Evolutionary conservation across 495 filamentous ascomycete genomes (phyloP), one percentile per base, ranked within the genome.

Genomic region (Aspergillus carlsbadensis): DNA sequence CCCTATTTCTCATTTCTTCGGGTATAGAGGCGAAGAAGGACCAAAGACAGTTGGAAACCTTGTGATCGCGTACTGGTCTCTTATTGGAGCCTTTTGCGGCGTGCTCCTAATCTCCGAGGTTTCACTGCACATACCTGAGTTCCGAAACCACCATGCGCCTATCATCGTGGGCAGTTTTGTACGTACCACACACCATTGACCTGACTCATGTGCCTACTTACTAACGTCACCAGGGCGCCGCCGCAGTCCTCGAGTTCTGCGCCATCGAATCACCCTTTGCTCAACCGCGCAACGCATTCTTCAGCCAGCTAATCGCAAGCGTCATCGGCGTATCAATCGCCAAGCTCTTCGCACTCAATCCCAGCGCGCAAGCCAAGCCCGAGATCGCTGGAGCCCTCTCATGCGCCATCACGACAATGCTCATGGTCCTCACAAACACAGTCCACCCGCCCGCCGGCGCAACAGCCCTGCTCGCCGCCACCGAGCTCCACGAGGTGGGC

Each of bases 371-470:
- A 22, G 37, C 62, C 13, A 65, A 88, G 35, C 78, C 80, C 10
- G 90, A 86, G 79, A 65, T 96, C 0, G 87, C 81, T 0, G 89
- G 82, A 17, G 82, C 90, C 2, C 70, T 96, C 0, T 71, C 87
- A 15, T 91, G 88, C 52, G 89, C 84, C 1, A 64, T 81, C 21
- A 81, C 91, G 0, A 90, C 85, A 2, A 77, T 82, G 0, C 44
- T 84, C 47, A 97, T 96, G 92, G 76, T 80, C 0, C 57, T 91
- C 10, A 94, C 90, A 0, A 84, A 85, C 6, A 94, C 91, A 0
- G 78, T 92, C 2, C 88, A 97, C 64, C 92, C 92, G 6, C 92
- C 92, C 0, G 92, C 90, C 0, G 92, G 92, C 7, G 92, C 92
- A 3, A 95, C 90, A 0, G 90, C 92, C 0, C 70, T 97, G 1